Percentiles rank a stretch among this genome's conserved stretches.
phyloP scores from a whole-genome alignment of 805 yeast genomes.

The Saccharomycopsis schoenii region DNA sequence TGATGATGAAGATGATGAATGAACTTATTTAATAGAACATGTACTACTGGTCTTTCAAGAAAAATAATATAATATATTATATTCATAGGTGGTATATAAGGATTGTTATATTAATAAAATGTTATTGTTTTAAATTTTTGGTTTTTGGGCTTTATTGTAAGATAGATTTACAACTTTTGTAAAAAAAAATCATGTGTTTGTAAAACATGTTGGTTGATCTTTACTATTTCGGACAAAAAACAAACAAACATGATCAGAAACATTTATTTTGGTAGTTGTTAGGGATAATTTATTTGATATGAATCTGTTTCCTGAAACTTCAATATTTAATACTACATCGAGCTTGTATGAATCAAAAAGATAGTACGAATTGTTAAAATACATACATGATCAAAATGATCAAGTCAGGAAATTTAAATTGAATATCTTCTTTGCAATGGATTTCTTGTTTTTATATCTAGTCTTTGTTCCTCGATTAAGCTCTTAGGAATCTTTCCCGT shows the following conservation, averaged over 20 bases:
- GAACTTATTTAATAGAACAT: neutral
- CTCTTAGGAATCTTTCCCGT: slow-evolving; percentile 50
- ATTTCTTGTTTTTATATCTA: slow-evolving; percentile 24
- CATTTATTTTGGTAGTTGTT: no score
- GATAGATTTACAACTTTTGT: neutral
- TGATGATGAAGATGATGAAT: neutral
- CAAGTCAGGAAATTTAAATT: slow-evolving; percentile 27
- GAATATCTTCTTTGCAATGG: slow-evolving; percentile 53
- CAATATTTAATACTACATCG: no score
- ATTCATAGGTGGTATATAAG: neutral
- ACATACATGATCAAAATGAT: neutral
- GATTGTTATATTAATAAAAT: neutral
- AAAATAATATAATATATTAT: neutral
- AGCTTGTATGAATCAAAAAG: no score
- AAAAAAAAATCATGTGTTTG: no score
- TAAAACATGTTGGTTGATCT: no score
- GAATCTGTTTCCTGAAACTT: no score
- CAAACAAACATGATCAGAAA: no score
- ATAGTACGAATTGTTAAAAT: no score
- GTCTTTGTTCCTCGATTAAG: slow-evolving; percentile 30
- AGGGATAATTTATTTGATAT: no score
- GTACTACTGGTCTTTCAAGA: neutral
- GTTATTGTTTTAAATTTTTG: neutral
- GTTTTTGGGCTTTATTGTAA: neutral
- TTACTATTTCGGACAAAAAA: no score